These are phyloP conservation scores for Dittrichia graveolens DNA, from an alignment of 129 eudicot species.

Conservation along the genomic window DNA sequence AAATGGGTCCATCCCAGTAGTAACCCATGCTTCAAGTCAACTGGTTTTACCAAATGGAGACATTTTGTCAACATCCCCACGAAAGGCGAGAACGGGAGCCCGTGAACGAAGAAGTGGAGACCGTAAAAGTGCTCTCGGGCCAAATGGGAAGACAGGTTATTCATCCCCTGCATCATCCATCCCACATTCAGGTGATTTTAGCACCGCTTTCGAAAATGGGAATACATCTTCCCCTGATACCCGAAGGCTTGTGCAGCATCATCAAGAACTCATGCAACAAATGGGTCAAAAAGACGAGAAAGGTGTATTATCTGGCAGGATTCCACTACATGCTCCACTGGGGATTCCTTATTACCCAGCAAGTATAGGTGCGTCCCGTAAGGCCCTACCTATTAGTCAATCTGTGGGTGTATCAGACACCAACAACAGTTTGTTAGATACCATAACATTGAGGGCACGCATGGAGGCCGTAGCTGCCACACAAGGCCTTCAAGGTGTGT, in stretches of 20 bases:
- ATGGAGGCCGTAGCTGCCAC: conserved; percentile 69
- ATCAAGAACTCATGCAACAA: conserved; percentile 51
- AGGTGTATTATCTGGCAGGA: conserved; percentile 46
- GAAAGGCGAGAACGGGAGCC: conserved; percentile 56
- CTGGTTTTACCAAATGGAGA: conserved; percentile 66
- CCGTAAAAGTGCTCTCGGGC: conserved; percentile 60
- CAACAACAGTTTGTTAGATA: conserved; percentile 63
- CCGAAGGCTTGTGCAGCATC: conserved; percentile 54
- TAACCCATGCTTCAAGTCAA: conserved; percentile 42
- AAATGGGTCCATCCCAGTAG: conserved; percentile 47
- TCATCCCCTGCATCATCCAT: conserved; percentile 46
- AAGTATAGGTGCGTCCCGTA: conserved; percentile 62
- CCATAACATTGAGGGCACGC: conserved; percentile 53
- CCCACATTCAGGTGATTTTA: conserved; percentile 43
- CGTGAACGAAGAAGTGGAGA: conserved; percentile 65
- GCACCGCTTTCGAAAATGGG: conserved; percentile 54
- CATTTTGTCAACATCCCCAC: conserved; percentile 56
- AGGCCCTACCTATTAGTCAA: conserved; percentile 47
- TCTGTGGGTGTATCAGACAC: conserved; percentile 41
- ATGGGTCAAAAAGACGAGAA: conserved; percentile 43
- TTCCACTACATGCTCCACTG: conserved; percentile 76
- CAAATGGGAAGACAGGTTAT: conserved; percentile 49
- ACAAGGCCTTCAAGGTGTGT: conserved; percentile 81
- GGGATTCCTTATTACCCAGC: conserved; percentile 73
- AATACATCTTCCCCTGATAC: conserved; percentile 47